phyloP scores from a whole-genome alignment of 1,139 yeast species.

The Lizanozyma gosingica region DNA sequence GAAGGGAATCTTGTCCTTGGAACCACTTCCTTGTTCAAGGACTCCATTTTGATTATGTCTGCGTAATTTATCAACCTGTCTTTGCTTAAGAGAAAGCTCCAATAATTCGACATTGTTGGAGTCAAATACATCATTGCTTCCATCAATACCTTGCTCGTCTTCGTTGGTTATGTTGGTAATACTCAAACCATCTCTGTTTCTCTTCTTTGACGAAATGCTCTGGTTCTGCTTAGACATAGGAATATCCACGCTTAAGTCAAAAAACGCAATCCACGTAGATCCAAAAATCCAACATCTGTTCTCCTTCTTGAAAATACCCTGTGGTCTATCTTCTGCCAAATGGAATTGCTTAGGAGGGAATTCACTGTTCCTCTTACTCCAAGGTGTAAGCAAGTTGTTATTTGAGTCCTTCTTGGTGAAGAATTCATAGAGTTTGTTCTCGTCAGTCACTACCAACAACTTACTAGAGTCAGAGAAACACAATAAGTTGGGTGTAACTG shows the following conservation, averaged over 20 bases:
- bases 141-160: constrained; percentile 15
- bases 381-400: constrained; percentile 45
- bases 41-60: too few relatives aligned
- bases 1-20: constrained; percentile 34
- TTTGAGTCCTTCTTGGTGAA: constrained; percentile 16
- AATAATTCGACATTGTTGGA: constrained; percentile 23
- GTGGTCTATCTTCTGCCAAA: constrained; percentile 57
- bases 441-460: constrained; percentile 61
- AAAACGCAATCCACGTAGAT: constrained; percentile 70
- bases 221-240: constrained; percentile 28
- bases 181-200: constrained; percentile 56
- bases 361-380: constrained; percentile 78
- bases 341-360: constrained; percentile 60
- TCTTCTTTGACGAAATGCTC: constrained; percentile 31
- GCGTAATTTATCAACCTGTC: constrained; percentile 21
- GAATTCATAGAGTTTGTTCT: constrained; percentile 68
- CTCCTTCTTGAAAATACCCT: constrained; percentile 50
- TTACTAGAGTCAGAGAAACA: constrained; percentile 39
- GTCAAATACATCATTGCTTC: constrained; percentile 14
- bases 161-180: constrained; percentile 27
- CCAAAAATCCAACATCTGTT: constrained; percentile 74
- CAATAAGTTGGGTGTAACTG: constrained; percentile 52
- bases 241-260: constrained; percentile 58
- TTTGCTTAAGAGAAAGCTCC: constrained; percentile 23
- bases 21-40: constrained; percentile 18